These are phyloP conservation scores for Suillus variegatus DNA, from an alignment of 768 basidiomycete genomes.

Conservation along the genomic window DNA sequence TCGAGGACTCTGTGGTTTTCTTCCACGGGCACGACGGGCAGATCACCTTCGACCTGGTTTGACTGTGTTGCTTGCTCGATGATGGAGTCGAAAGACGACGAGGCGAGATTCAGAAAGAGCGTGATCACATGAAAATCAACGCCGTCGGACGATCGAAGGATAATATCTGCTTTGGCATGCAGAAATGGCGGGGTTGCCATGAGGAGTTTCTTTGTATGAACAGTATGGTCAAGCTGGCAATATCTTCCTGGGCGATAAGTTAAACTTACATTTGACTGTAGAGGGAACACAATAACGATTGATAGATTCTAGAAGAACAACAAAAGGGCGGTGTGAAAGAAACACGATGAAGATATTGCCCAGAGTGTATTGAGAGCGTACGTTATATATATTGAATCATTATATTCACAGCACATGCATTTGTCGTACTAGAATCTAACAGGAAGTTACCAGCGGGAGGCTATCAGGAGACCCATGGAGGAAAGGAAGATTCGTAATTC, in stretches of 20 bases:
- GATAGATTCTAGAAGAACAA: not conserved
- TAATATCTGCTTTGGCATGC: slow-evolving; percentile 34
- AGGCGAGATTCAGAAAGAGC: slow-evolving; percentile 36
- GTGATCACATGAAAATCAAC: slow-evolving; percentile 38
- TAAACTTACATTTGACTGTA: not conserved
- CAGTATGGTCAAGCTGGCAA: not conserved
- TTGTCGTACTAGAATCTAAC: too few relatives aligned
- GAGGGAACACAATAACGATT: not conserved
- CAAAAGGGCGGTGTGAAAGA: not conserved
- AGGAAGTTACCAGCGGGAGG: too few relatives aligned
- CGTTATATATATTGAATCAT: not conserved
- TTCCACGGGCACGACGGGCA: slow-evolving; percentile 11
- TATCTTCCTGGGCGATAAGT: not conserved
- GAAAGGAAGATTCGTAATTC: not conserved
- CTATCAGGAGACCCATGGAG: not conserved
- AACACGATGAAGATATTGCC: not conserved
- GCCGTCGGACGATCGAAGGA: slow-evolving; percentile 38
- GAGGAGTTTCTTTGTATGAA: not conserved
- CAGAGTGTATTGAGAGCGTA: not conserved
- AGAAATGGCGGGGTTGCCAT: slow-evolving; percentile 30
- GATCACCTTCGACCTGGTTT: slow-evolving; percentile 10
- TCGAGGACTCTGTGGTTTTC: slow-evolving; percentile 14
- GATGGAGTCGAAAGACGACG: slow-evolving; percentile 36
- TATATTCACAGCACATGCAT: too few relatives aligned
- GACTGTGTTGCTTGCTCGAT: slow-evolving; percentile 22